These are phyloP conservation scores for Ceratocystis variospora DNA, from an alignment of 2,329 filamentous ascomycete species.

Conservation along the genomic window DNA sequence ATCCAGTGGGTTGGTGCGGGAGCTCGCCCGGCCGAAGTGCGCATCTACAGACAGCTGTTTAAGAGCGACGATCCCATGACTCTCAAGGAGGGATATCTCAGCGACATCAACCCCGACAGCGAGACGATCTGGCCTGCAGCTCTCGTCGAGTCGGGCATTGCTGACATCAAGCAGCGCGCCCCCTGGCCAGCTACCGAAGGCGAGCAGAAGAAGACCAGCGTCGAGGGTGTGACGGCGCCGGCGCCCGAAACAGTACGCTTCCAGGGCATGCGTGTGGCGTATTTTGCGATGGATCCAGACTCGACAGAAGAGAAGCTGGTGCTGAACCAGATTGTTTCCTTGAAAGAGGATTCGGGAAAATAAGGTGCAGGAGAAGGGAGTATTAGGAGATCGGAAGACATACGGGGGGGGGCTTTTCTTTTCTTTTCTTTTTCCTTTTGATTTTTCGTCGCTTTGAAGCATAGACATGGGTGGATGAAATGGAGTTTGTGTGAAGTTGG, in stretches of 20 bases:
- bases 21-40: conserved; percentile 55
- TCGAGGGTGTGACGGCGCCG: conserved; percentile 26
- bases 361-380: not conserved
- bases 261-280: conserved; percentile 80
- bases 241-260: conserved; percentile 70
- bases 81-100: conserved; percentile 65
- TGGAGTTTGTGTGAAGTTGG: not conserved
- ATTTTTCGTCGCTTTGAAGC: not conserved
- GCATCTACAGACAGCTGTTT: conserved; percentile 72
- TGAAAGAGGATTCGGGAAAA: conserved; percentile 78
- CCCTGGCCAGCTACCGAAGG: conserved; percentile 73
- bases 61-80: conserved; percentile 70
- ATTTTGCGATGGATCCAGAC: conserved; percentile 70
- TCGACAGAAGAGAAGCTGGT: conserved; percentile 67
- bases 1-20: conserved; percentile 76
- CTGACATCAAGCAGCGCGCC: conserved; percentile 57
- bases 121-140: conserved; percentile 68
- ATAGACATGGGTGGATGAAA: not conserved
- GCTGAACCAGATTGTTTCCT: conserved; percentile 77
- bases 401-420: not conserved
- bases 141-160: conserved; percentile 69
- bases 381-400: not conserved
- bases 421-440: not conserved
- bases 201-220: conserved; percentile 39
- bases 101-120: conserved; percentile 71